Conservation (phyloP, 2,329 filamentous ascomycete species). For the Ceratocystis colombiana region DNA sequence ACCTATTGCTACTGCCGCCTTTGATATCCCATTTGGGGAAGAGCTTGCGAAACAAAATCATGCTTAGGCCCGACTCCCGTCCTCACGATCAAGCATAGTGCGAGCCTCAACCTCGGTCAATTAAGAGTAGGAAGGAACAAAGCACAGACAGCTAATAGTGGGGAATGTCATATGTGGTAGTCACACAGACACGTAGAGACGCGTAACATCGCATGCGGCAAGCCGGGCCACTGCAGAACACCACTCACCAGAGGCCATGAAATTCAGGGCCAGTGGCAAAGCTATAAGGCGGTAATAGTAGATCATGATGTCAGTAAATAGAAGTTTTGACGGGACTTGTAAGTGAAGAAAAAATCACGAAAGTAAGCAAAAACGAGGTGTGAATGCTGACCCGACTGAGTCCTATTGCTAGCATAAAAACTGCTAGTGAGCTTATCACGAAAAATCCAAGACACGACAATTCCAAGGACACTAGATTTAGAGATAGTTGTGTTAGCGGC, state of each 20-base stretch:
- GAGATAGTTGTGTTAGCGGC: neutral
- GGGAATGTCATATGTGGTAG: neutral
- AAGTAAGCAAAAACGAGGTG: slow-evolving; percentile 23
- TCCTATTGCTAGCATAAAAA: slow-evolving; percentile 66
- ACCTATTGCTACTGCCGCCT: slow-evolving; percentile 56
- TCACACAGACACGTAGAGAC: slow-evolving; percentile 13
- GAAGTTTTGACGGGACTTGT: neutral
- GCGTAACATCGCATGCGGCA: slow-evolving; percentile 9
- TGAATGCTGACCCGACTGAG: slow-evolving; percentile 63
- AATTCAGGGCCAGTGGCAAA: slow-evolving; percentile 73
- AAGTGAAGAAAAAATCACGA: slow-evolving; percentile 24
- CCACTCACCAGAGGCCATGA: slow-evolving; percentile 85
- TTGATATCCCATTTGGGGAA: slow-evolving; percentile 36
- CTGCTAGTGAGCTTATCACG: slow-evolving; percentile 56
- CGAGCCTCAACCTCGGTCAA: slow-evolving; percentile 12
- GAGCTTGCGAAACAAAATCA: slow-evolving; percentile 28
- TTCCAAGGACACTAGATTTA: slow-evolving; percentile 50
- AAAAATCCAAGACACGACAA: slow-evolving; percentile 47
- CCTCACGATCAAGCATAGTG: neutral
- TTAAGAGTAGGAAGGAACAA: slow-evolving; percentile 18
- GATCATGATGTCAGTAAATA: slow-evolving; percentile 11
- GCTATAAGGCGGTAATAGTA: slow-evolving; percentile 40
- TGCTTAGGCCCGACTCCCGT: slow-evolving; percentile 10
- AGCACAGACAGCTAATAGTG: neutral
- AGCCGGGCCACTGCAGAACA: slow-evolving; percentile 29